phyloP scores from a whole-genome alignment of 163 green algal species.

The Scenedesmus sp. region DNA sequence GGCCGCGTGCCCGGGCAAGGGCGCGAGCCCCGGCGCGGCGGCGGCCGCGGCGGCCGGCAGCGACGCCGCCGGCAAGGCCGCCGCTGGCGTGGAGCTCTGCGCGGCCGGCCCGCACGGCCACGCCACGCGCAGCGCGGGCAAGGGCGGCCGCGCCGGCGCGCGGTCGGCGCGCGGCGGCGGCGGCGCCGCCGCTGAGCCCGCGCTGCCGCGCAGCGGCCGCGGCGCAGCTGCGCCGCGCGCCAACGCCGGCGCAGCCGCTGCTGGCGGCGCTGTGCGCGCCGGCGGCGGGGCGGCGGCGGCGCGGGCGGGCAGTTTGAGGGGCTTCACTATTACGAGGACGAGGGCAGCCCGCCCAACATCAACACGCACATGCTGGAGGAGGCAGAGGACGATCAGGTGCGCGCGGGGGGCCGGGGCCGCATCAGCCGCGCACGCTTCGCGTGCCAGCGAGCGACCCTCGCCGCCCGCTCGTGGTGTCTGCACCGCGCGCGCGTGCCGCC shows the following conservation, averaged over 20 bases:
- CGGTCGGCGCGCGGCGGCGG: too few species aligned
- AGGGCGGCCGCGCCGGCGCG: too few species aligned
- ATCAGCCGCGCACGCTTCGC: constrained; percentile 2
- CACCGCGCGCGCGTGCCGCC: not conserved
- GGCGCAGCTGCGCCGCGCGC: not conserved
- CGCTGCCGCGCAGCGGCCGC: not conserved
- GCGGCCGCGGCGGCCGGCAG: constrained; percentile 20
- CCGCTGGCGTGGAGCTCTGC: too few species aligned
- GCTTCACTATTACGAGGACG: constrained; percentile 36
- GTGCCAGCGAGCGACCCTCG: not conserved
- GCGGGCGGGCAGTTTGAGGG: not conserved
- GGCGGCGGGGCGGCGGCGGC: too few species aligned
- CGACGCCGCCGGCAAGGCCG: not conserved
- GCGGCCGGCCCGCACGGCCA: too few species aligned
- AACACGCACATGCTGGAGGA: constrained; percentile 32
- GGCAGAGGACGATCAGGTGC: constrained; percentile 22
- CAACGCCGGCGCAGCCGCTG: not conserved
- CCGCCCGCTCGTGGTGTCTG: not conserved
- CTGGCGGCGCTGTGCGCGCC: not conserved
- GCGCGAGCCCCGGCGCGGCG: not conserved
- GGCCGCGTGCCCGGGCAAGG: not conserved
- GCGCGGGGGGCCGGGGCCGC: not conserved
- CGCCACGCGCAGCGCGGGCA: too few species aligned
- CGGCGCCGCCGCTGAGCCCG: too few species aligned
- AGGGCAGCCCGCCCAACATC: constrained; percentile 30